Evolutionary conservation across 768 basidiomycete species (phyloP), one percentile per base, ranked within the genome.

Genomic region (Pleurotus platypus): DNA sequence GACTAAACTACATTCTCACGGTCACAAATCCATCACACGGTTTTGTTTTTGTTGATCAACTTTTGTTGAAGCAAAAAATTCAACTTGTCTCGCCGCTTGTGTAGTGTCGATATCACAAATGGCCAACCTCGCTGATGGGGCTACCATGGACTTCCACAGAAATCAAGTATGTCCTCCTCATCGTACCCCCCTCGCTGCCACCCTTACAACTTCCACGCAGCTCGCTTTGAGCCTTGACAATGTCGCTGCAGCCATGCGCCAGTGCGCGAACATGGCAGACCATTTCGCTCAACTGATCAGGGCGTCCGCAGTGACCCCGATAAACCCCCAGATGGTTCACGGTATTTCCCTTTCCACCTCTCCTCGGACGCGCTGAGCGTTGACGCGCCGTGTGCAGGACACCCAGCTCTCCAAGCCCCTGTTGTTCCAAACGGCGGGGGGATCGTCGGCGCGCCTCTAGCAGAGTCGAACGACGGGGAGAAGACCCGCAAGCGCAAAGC

Each of bases 211-310:
- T 58, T 20, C 49, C 30, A 56, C 63, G 18, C 55, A 89, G 87
- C 78, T 89, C 68, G 76, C 79, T 35, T 67, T 72, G 27, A 78
- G 80, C 63, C 75, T 90, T 61, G 69, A 66, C 59, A 72, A 75
- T 20, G 81, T 89, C 57, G 86, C 88, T 39, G 78, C 81, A 48
- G 71, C 80, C 38, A 78, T 92, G 81, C 82, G 84, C 59, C 77
- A 81, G 58, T 84, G 82, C 53, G 85, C 86, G 3, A 73, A 73
- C 49, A 66, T 84, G 43, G 83, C 84, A 13, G 88, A 90, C 42
- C 69, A 77, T 26, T 87, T 86, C 63, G 79, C 83, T 8, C 76
- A 74, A 46, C 66, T 79, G 30, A 71, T 85, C 49, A 69, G 74
- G 42, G 73, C 75, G 57, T 61, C 67, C 47, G 69, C 67, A 45